Conservation (phyloP, 2,329 filamentous ascomycete species). For the Podosphaera xanthii region DNA sequence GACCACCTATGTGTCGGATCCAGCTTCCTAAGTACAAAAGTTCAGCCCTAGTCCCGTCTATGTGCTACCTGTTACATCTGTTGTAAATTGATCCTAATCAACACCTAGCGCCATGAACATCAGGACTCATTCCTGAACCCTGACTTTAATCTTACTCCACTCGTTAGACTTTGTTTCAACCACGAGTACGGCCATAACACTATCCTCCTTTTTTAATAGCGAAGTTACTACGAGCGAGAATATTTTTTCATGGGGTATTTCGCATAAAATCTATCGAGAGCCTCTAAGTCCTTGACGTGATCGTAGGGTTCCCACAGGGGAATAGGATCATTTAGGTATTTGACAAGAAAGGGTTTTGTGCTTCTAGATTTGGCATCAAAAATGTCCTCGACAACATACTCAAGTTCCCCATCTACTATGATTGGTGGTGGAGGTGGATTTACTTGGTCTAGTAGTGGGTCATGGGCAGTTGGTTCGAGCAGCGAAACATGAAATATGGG, state of each 20-base stretch:
- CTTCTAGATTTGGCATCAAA: not conserved
- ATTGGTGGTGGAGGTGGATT: not conserved
- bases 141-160: too few relatives aligned
- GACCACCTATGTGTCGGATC: too few relatives aligned
- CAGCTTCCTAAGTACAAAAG: too few relatives aligned
- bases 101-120: too few relatives aligned
- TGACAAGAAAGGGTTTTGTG: not conserved
- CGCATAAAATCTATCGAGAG: not conserved
- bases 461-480: not conserved
- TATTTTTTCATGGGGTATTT: not conserved
- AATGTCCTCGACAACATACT: not conserved
- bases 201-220: not conserved
- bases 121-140: too few relatives aligned
- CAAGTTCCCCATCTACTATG: not conserved
- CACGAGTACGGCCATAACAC: not conserved
- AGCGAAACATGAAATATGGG: slow-evolving; percentile 2
- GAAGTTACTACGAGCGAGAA: too few relatives aligned
- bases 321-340: not conserved
- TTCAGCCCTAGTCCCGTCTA: too few relatives aligned
- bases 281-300: not conserved
- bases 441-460: not conserved
- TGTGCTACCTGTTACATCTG: too few relatives aligned
- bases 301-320: not conserved
- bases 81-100: too few relatives aligned
- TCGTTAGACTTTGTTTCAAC: too few relatives aligned